Conservation (phyloP, 805 yeast genomes). For the Candida endomychidarum region DNA sequence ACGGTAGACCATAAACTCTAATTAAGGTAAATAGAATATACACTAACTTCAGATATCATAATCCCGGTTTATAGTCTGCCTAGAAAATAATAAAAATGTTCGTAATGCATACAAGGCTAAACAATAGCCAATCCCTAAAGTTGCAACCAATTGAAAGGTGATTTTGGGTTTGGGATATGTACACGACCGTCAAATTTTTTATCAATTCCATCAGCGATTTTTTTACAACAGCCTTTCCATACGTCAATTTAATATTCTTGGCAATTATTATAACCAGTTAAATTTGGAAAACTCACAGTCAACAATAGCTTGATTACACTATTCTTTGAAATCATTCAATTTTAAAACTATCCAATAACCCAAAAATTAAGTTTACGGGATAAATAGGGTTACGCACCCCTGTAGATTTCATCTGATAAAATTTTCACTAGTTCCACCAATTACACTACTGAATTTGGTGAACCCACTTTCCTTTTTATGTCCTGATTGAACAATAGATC, state of each 20-base stretch:
- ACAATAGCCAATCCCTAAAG: constrained; percentile 4
- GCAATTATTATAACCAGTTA: too few relatives aligned
- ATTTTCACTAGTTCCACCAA: constrained; percentile 2
- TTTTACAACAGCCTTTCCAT: not conserved
- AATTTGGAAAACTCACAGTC: too few relatives aligned
- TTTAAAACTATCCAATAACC: too few relatives aligned
- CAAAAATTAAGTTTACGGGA: too few relatives aligned
- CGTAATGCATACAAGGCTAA: not conserved
- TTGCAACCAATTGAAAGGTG: constrained; percentile 5
- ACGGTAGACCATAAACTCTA: too few relatives aligned
- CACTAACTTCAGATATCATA: too few relatives aligned
- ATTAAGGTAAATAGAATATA: too few relatives aligned
- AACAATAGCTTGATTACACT: too few relatives aligned
- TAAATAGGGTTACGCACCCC: constrained; percentile 4
- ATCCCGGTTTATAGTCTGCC: not conserved
- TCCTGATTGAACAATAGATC: not conserved
- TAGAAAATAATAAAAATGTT: not conserved
- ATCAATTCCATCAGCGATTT: constrained; percentile 8
- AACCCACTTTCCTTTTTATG: not conserved
- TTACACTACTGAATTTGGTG: constrained; percentile 5
- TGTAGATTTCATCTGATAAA: constrained; percentile 7
- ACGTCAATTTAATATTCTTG: too few relatives aligned
- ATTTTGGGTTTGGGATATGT: not conserved
- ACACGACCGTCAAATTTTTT: constrained; percentile 5
- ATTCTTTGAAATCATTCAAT: too few relatives aligned